Evolutionary conservation across 2,329 filamentous ascomycete genomes (phyloP).

Genomic region (Cytospora piceicola): DNA sequence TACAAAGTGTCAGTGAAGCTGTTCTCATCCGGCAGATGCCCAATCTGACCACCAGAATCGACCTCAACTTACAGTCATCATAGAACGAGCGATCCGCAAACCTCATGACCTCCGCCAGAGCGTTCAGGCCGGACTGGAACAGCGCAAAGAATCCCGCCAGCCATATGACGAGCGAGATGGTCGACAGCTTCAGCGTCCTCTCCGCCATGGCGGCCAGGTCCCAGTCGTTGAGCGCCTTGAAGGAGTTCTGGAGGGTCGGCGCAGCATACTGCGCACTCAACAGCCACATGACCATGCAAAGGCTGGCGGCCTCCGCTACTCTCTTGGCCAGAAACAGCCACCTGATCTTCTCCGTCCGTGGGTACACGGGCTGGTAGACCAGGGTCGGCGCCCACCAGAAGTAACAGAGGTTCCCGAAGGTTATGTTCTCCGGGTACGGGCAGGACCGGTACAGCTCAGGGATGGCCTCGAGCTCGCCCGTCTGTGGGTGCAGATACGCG

Average conservation of each 20-base stretch:
- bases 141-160: slow-evolving; percentile 95
- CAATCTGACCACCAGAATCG: too few relatives aligned
- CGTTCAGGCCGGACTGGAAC: slow-evolving; percentile 92
- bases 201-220: slow-evolving; percentile 83
- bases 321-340: slow-evolving; percentile 90
- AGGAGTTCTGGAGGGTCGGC: slow-evolving; percentile 84
- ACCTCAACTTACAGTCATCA: slow-evolving; percentile 67
- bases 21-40: not conserved
- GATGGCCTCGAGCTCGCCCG: slow-evolving; percentile 68
- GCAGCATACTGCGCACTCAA: slow-evolving; percentile 92
- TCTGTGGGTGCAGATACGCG: slow-evolving; percentile 78
- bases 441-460: slow-evolving; percentile 82
- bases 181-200: slow-evolving; percentile 90
- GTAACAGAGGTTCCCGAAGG: slow-evolving; percentile 83
- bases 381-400: slow-evolving; percentile 99
- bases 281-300: slow-evolving; percentile 93
- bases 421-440: slow-evolving; percentile 91
- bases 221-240: slow-evolving; percentile 82
- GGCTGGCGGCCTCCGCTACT: slow-evolving; percentile 72
- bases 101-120: slow-evolving; percentile 82
- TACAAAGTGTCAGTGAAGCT: not conserved
- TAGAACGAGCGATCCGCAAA: slow-evolving; percentile 97
- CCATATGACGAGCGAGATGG: slow-evolving; percentile 95
- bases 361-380: slow-evolving; percentile 96
- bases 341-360: slow-evolving; percentile 77